A percentile compares a stretch with the other conserved stretches of the same genome.
Conservation (phyloP, 208 protist species). For the Angomonas deanei region DNA sequence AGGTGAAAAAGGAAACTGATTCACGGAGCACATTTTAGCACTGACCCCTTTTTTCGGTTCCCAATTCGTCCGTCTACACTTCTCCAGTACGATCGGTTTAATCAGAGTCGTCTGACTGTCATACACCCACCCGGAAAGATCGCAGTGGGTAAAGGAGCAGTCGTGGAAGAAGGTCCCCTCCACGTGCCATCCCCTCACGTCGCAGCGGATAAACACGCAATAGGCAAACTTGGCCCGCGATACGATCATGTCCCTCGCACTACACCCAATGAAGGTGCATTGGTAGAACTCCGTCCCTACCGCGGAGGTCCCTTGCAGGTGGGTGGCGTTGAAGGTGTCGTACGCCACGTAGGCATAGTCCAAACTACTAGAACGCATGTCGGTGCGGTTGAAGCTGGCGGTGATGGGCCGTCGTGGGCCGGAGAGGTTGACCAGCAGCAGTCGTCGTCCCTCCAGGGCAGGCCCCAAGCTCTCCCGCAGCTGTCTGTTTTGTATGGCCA, state of each 20-base stretch:
- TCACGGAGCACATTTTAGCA: background rate
- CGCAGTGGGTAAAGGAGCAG: constrained; percentile 67
- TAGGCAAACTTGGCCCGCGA: constrained; percentile 54
- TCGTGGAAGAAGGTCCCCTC: constrained; percentile 66
- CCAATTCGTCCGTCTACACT: constrained; percentile 60
- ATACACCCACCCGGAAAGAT: constrained; percentile 60
- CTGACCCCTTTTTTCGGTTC: constrained; percentile 1
- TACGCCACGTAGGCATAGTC: constrained; percentile 32
- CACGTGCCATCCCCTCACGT: constrained; percentile 63
- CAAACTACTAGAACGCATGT: constrained; percentile 30
- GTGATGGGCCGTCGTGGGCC: constrained; percentile 27
- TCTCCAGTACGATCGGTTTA: constrained; percentile 50
- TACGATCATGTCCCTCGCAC: constrained; percentile 26
- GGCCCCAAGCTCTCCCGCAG: constrained; percentile 38
- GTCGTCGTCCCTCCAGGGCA: constrained; percentile 58
- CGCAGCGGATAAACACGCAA: constrained; percentile 56
- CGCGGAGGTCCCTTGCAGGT: constrained; percentile 26
- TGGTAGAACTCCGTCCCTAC: constrained; percentile 61
- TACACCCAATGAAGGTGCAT: constrained; percentile 62
- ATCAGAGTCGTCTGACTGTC: constrained; percentile 65
- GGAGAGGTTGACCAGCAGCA: constrained; percentile 47
- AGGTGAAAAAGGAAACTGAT: background rate
- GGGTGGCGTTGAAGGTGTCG: constrained; percentile 62
- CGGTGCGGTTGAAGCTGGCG: constrained; percentile 64
- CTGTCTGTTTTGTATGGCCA: constrained; percentile 3